Base-by-base conservation (phyloP, 2,329 filamentous ascomycete genomes). In the Aspergillus sp. region DNA sequence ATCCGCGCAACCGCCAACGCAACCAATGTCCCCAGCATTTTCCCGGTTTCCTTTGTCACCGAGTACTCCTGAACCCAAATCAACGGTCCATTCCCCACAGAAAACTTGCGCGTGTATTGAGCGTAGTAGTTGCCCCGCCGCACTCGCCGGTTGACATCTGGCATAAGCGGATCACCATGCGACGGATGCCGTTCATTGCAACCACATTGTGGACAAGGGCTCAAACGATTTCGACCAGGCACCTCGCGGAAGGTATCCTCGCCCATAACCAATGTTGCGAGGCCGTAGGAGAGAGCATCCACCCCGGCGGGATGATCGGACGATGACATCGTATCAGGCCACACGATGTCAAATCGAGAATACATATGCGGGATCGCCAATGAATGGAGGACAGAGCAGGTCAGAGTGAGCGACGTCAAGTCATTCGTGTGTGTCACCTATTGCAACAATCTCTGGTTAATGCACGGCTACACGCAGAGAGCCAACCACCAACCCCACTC, bases 21-120 rank as follows among this genome's bases (percentile, higher is more conserved):
- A 8, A 86, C 83, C 30, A 91, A 63, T 1, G 82, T 89, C 4
- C 83, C 82, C n/a, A 91, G 69, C 82, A 91, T 86, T 62, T 89
- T 91, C 3, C 85, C 85, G 35, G 80, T 78, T 53, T 89, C 83
- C 58, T 86, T 88, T 2, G 74, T 80, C 47, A 89, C 83, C 41
- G 82, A 73, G 59, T 91, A 89, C 51, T 89, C 82, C 34, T 79
- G 74, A 4, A 88, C 82, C 81, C 81, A 88, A 43, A 83, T 75
- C 5, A 71, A 55, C 0, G 82, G 84, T 0, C 84, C 83, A 56
- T 91, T 88, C n/a, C 82, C 82, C 4, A 91, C 69, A 3, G 82
- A 86, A 60, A 91, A 91, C 54, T 86, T 88, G 43, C 79, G 74
- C 4, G 80, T 86, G 53, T 80, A 86, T 44, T 80, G 75, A 14